Conservation (phyloP, 108 stramenopile species). For the Craspedostauros australis region DNA sequence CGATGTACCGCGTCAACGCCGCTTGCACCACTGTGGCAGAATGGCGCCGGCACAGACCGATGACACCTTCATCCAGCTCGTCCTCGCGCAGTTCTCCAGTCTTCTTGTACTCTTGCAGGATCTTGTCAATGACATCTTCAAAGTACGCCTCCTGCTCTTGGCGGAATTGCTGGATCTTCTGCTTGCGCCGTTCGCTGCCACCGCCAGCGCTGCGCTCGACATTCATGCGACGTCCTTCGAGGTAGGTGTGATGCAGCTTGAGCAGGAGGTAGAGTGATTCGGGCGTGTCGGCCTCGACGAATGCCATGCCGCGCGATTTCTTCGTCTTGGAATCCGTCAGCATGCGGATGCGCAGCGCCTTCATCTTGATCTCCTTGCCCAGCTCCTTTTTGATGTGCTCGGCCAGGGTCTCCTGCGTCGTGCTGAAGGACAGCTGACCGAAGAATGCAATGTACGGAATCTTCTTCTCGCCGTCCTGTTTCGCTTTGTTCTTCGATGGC, state of each 20-base stretch:
- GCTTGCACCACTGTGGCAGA: conserved; percentile 67
- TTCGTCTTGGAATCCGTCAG: conserved; percentile 71
- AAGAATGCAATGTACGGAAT: conserved; percentile 89
- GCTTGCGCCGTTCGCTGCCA: conserved; percentile 46
- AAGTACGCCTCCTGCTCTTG: conserved; percentile 78
- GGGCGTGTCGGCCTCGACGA: conserved; percentile 56
- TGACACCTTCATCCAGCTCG: conserved; percentile 88
- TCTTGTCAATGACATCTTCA: conserved; percentile 69
- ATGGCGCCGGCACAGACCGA: conserved; percentile 75
- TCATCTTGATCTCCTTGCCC: conserved; percentile 29
- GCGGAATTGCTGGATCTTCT: conserved; percentile 53
- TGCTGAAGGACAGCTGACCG: conserved; percentile 83
- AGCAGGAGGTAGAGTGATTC: conserved; percentile 81
- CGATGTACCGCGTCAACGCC: conserved; percentile 68
- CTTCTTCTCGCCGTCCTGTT: conserved; percentile 5
- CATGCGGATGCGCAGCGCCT: conserved; percentile 66
- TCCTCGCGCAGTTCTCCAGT: conserved; percentile 67
- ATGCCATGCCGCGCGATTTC: conserved; percentile 84
- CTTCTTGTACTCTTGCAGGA: conserved; percentile 57
- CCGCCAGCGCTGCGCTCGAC: conserved; percentile 81
- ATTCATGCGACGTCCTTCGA: conserved; percentile 89
- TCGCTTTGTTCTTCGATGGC: not conserved
- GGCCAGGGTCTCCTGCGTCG: conserved; percentile 62
- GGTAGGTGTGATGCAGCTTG: conserved; percentile 81
- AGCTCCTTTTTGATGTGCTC: conserved; percentile 62